These are phyloP conservation scores for Phytophthora citricola DNA, from an alignment of 352 stramenopile genomes.

Conservation along the genomic window DNA sequence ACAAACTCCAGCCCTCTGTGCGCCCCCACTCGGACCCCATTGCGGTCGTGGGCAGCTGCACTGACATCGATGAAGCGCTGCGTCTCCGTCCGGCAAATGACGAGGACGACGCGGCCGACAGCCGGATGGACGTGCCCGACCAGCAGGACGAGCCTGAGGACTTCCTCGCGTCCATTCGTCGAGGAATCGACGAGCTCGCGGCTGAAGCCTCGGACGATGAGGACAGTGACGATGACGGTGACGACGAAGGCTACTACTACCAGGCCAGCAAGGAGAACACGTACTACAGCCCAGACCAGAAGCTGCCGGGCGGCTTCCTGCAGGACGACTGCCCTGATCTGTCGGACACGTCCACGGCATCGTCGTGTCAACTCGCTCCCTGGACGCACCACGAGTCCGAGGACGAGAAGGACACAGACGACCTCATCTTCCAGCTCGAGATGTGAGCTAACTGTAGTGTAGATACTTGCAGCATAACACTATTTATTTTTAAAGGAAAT, in stretches of 20 bases:
- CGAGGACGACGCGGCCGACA: constrained; percentile 4
- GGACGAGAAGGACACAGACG: constrained; percentile 23
- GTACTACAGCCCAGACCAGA: constrained; percentile 48
- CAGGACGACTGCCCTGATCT: constrained; percentile 36
- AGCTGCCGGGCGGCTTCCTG: constrained; percentile 13
- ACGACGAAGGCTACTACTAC: constrained; percentile 42
- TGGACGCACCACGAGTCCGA: constrained; percentile 24
- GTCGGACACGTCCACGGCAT: constrained; percentile 51
- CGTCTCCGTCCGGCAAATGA: constrained; percentile 19
- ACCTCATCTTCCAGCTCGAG: constrained; percentile 53
- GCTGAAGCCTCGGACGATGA: constrained; percentile 23
- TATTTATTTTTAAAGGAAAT: constrained; percentile 34
- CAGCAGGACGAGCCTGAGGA: constrained; percentile 33
- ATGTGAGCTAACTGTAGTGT: constrained; percentile 33
- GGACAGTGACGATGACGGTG: constrained; percentile 30
- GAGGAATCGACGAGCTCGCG: constrained; percentile 37
- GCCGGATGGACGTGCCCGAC: background rate
- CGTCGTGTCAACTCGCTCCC: constrained; percentile 26
- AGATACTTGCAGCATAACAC: constrained; percentile 24
- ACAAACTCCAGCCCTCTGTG: constrained; percentile 2
- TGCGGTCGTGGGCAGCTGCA: constrained; percentile 31
- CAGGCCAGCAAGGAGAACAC: constrained; percentile 40
- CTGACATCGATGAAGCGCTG: constrained; percentile 37
- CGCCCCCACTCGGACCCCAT: constrained; percentile 24
- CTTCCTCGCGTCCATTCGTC: constrained; percentile 44